Base-by-base conservation (phyloP, 2,329 filamentous ascomycete genomes). In the Aspergillus sp. region DNA sequence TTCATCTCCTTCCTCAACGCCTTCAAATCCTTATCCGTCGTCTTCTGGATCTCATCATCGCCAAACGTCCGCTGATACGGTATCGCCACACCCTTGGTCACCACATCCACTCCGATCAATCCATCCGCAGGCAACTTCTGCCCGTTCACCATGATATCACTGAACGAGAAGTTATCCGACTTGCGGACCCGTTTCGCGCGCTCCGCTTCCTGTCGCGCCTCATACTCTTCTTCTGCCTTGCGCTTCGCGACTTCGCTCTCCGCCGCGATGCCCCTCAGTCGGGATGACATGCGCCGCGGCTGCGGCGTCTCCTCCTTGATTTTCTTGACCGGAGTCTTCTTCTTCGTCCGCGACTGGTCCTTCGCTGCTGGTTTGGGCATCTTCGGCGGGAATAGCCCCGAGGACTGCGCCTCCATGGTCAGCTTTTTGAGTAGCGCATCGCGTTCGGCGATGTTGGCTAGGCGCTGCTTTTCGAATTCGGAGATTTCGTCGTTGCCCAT, bases 381-480 rank as follows among this genome's bases (percentile, higher is more conserved):
- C 1, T 84, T 80, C 51, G 78, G 81, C 1, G 79, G 70, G 49
- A 88, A 90, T 10, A 90, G 80, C n/a, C 89, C 89, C 0, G 91
- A 87, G 0, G 89, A 85, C 2, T 87, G 86, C 2, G 85, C 83
- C 69, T 88, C 85, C 66, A 85, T 80, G 38, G 90, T 89, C 1
- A 96, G 85, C 61, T 92, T 89, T 61, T 90, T 90, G 0, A 97
- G 78, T 0, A 97, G 83, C 73, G 89, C 91, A 75, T 94, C 89
- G 68, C 96, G 95, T 57, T 91, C 88, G 0, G 89, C 91, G 43
- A 96, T 96, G 67, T 97, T 97, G 62, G 92, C 91, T 15, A 91
- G 85, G 0, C 93, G 85, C 67, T 91, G 88, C 69, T 89, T 88
- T 81, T 97, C 93, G 76, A 96, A 97, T 41, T 92, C 91, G 76